Evolutionary conservation across 305 asterid species (phyloP).

Genomic region (Lippia alba): DNA sequence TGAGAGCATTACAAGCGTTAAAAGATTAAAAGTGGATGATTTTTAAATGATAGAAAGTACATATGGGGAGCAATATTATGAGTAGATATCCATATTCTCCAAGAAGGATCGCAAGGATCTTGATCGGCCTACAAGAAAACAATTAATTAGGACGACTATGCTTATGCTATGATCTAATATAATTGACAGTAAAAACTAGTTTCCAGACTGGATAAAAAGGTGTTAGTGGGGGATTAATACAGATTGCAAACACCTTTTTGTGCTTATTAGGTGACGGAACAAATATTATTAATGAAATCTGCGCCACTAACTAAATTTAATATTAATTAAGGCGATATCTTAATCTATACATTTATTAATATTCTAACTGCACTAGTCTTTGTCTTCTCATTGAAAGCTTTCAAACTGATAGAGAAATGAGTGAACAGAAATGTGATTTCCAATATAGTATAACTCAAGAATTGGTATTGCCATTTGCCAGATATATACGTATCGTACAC

Average conservation of each 20-base stretch:
- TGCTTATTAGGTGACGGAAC: conserved; percentile 19
- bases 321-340: conserved; percentile 21
- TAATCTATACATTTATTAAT: conserved; percentile 8
- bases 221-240: conserved; percentile 19
- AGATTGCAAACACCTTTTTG: conserved; percentile 26
- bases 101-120: conserved; percentile 49
- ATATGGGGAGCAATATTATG: conserved; percentile 15
- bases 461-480: conserved; percentile 35
- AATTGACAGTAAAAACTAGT: conserved; percentile 30
- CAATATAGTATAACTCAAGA: background rate
- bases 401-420: conserved; percentile 2
- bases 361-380: background rate
- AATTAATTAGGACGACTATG: background rate
- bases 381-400: background rate
- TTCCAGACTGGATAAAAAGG: conserved; percentile 30
- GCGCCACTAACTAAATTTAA: conserved; percentile 31
- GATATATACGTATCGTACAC: conserved; percentile 46
- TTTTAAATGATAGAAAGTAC: background rate
- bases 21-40: too few relatives aligned
- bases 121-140: conserved; percentile 41
- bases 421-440: background rate
- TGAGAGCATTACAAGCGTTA: too few relatives aligned
- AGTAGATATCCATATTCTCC: conserved; percentile 46
- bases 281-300: conserved; percentile 24
- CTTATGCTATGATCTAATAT: conserved; percentile 28